Evolutionary conservation across 2,329 filamentous ascomycete species (phyloP), one percentile per base, ranked within the genome.

Genomic region (Biscogniauxia mediterranea): DNA sequence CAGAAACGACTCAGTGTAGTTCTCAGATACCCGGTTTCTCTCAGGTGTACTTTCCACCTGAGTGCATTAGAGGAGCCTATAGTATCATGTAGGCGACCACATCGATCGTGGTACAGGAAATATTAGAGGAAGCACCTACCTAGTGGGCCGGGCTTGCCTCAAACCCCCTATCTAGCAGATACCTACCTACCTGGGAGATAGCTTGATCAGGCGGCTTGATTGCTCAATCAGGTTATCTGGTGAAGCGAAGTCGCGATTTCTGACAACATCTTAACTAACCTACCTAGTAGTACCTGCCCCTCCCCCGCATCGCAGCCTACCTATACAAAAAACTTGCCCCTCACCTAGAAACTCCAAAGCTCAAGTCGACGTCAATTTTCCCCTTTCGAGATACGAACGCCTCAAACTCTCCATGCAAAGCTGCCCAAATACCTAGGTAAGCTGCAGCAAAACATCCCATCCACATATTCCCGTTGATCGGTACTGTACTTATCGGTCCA

Each of bases 261-360:
- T 46, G 17, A n/a, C 38, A 46, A 46, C 23, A 23, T 3, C 23
- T 5, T 23, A 23, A 23, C 23, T 5, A 23, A 23, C 23, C 23
- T 23, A 54, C 52, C 32, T 11, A n/a, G n/a, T n/a, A n/a, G n/a
- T n/a, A 42, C 38, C 38, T 46, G 38, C 38, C 38, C 38, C 38
- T 46, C 38, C 38, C 38, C 38, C 38, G 38, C 38, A 46, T 46
- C 13, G 17, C 13, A 59, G 64, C 53, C 61, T 59, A 62, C 55
- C 49, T 21, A 54, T 57, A 28, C 4, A 28, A 26, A n/a, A 42
- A 11, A 13, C 3, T 46, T 46, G 38, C 38, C 38, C 38, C 38
- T 46, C 38, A 46, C 38, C 38, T 46, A n/a, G 38, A 46, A 15
- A 9, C 11, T 46, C 38, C 2, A 46, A 46, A 46, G 15, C 17